Percentiles rank a stretch among this genome's conserved stretches.
Evolutionary conservation across 1,139 yeast genomes (phyloP).

Genomic region (Hansenula sp.): DNA sequence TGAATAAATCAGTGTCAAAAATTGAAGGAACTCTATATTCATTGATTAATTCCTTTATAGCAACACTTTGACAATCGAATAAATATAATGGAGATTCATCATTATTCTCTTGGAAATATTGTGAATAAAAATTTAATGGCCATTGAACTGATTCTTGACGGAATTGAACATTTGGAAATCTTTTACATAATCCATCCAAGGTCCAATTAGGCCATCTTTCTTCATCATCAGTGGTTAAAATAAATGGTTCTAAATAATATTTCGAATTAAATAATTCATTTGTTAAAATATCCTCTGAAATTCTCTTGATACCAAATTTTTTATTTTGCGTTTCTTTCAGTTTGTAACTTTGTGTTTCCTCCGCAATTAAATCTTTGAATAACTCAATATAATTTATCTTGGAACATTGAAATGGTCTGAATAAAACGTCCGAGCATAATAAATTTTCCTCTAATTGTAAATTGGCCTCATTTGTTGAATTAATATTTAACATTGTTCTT

Average conservation of each 20-base stretch:
- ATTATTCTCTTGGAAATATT: constrained; percentile 54
- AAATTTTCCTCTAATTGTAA: constrained; percentile 34
- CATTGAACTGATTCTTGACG: constrained; percentile 86
- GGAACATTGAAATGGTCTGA: constrained; percentile 77
- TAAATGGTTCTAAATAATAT: constrained; percentile 63
- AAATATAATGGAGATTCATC: constrained; percentile 85
- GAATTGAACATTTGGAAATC: constrained; percentile 61
- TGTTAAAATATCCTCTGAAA: constrained; percentile 39
- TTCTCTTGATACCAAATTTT: constrained; percentile 34
- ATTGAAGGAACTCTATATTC: constrained; percentile 55
- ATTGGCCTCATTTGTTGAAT: constrained; percentile 33
- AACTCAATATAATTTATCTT: constrained; percentile 55
- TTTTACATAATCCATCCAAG: constrained; percentile 39
- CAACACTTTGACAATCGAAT: constrained; percentile 72
- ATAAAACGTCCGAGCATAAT: constrained; percentile 60
- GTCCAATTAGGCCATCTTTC: constrained; percentile 71
- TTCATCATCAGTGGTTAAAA: constrained; percentile 38
- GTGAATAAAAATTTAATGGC: constrained; percentile 59
- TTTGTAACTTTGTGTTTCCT: constrained; percentile 35
- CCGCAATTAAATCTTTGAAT: constrained; percentile 44
- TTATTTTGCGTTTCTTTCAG: constrained; percentile 18
- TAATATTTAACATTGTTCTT: constrained; percentile 45
- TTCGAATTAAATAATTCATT: constrained; percentile 40
- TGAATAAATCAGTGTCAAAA: constrained; percentile 50
- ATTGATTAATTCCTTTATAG: constrained; percentile 51